phyloP scores from a whole-genome alignment of 2,329 filamentous ascomycete genomes.

The Falciphora oryzae region DNA sequence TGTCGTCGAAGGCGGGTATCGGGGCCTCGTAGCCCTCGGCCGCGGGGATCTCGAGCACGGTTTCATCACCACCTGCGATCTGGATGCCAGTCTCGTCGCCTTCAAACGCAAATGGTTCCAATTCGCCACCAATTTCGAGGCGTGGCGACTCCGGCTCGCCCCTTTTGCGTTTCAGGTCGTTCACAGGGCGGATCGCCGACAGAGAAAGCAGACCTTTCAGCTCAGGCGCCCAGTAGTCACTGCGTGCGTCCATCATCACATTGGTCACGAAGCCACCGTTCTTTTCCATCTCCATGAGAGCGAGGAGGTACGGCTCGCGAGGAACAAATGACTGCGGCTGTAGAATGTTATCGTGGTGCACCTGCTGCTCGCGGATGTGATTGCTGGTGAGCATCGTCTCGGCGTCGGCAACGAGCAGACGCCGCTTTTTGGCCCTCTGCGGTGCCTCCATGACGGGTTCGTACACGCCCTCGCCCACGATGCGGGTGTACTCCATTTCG shows the following conservation, averaged over 20 bases:
- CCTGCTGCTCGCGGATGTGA: constrained; percentile 81
- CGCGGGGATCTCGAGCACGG: constrained; percentile 58
- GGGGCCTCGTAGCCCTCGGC: constrained; percentile 44
- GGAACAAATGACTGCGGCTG: constrained; percentile 79
- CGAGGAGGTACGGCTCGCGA: constrained; percentile 78
- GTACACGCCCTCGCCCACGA: constrained; percentile 52
- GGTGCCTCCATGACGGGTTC: constrained; percentile 62
- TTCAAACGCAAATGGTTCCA: constrained; percentile 47
- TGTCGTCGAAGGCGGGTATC: constrained; percentile 69
- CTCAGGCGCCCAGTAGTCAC: constrained; percentile 82
- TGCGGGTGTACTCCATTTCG: constrained; percentile 49
- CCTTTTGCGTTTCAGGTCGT: constrained; percentile 88
- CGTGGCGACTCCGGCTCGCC: constrained; percentile 63
- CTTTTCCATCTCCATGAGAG: constrained; percentile 87
- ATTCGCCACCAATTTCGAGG: constrained; percentile 26
- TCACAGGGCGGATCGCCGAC: constrained; percentile 67
- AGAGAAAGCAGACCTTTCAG: constrained; percentile 87
- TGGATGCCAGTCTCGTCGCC: constrained; percentile 55
- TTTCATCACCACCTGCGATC: constrained; percentile 52
- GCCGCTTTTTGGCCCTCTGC: constrained; percentile 69
- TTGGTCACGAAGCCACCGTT: constrained; percentile 87
- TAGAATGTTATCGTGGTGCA: constrained; percentile 79
- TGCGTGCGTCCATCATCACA: constrained; percentile 75
- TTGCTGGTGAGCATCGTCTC: constrained; percentile 70
- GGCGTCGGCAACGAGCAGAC: constrained; percentile 73